Evolutionary conservation across 1,284 basidiomycete species (phyloP).

Genomic region (Hemileia vastatrix): DNA sequence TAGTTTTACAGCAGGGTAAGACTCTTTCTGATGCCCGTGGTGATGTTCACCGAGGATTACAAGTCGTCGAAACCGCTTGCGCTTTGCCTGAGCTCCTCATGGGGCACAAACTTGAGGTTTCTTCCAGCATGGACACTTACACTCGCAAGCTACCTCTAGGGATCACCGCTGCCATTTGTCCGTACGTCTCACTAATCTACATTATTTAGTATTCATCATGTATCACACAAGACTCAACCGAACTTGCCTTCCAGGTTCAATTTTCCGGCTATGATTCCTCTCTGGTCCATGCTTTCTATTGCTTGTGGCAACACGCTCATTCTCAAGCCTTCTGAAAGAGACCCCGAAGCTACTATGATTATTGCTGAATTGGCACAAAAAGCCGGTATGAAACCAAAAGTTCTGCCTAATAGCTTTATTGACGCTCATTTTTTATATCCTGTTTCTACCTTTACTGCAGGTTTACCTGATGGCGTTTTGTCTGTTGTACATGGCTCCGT

Average conservation of each 20-base stretch:
- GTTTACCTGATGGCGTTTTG: slow-evolving; percentile 44
- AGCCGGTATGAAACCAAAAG: slow-evolving; percentile 51
- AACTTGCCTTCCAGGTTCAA: slow-evolving; percentile 25
- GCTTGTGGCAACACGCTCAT: slow-evolving; percentile 91
- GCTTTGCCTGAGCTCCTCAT: slow-evolving; percentile 73
- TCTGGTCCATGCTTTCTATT: slow-evolving; percentile 80
- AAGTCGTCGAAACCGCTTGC: slow-evolving; percentile 83
- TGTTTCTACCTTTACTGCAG: slow-evolving; percentile 18
- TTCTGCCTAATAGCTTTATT: slow-evolving; percentile 55
- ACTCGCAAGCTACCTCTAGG: slow-evolving; percentile 55
- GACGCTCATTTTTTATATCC: slow-evolving; percentile 51
- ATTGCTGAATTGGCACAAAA: slow-evolving; percentile 85
- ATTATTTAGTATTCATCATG: neutral
- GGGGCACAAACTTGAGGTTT: slow-evolving; percentile 85
- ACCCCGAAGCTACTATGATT: slow-evolving; percentile 94
- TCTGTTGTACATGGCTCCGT: slow-evolving; percentile 70
- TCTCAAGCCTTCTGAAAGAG: slow-evolving; percentile 90
- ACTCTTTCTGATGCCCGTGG: slow-evolving; percentile 70
- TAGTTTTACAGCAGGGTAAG: slow-evolving; percentile 48
- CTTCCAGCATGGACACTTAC: slow-evolving; percentile 95
- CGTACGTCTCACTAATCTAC: slow-evolving; percentile 78
- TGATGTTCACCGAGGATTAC: slow-evolving; percentile 82
- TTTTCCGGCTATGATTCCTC: slow-evolving; percentile 72
- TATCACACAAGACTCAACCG: neutral
- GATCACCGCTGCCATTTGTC: slow-evolving; percentile 57